A percentile compares a stretch with the other conserved stretches of the same genome.
phyloP scores from a whole-genome alignment of 2,329 filamentous ascomycete species.

The Xylariaceae sp. region DNA sequence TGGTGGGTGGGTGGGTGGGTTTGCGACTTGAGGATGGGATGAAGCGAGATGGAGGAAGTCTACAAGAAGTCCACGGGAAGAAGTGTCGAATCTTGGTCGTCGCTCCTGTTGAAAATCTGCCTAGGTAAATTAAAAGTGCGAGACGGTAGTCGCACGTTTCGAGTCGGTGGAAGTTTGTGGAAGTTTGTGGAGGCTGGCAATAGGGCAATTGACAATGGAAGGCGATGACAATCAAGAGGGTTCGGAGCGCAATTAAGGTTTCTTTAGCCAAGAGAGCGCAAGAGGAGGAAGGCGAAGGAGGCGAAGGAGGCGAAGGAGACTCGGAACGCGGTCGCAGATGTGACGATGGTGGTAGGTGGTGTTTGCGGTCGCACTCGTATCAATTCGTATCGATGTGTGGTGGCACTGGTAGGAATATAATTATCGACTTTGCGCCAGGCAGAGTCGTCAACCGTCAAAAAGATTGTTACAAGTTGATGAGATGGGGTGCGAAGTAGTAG shows the following conservation, averaged over 20 bases:
- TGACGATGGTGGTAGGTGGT: neutral
- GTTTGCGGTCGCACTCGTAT: neutral
- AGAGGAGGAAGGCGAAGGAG: neutral
- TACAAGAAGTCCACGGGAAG: neutral
- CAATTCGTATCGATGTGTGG: too few relatives aligned
- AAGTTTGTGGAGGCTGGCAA: too few relatives aligned
- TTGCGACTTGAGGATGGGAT: neutral
- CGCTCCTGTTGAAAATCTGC: too few relatives aligned
- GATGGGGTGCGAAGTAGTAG: too few relatives aligned
- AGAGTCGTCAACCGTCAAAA: constrained; percentile 18
- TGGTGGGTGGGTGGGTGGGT: constrained; percentile 3
- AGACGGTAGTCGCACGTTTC: neutral
- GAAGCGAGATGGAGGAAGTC: neutral
- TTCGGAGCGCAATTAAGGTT: too few relatives aligned
- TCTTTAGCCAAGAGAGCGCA: neutral
- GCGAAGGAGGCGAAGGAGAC: neutral
- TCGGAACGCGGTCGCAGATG: neutral
- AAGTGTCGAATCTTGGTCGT: too few relatives aligned
- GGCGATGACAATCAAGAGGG: too few relatives aligned
- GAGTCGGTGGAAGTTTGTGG: neutral
- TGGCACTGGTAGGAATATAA: constrained; percentile 1
- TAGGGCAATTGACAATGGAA: too few relatives aligned
- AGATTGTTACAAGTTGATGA: neutral
- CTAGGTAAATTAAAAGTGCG: neutral
- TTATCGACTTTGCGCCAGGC: constrained; percentile 30